Base-by-base conservation (phyloP, 2,329 filamentous ascomycete genomes). In the Beauveria brongniartii region DNA sequence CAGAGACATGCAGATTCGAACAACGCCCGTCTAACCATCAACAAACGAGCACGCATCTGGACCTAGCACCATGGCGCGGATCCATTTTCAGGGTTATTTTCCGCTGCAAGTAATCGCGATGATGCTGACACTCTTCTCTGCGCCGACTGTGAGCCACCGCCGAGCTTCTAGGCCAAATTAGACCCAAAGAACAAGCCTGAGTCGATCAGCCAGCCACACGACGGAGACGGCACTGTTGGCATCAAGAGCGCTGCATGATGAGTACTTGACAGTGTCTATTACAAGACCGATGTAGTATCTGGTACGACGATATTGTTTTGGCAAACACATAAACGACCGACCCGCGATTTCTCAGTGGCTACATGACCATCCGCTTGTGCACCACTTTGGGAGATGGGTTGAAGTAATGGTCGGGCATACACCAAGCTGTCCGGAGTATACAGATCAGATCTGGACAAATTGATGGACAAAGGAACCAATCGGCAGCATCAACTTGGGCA, bases 111-210 rank as follows among this genome's bases (percentile, higher is more conserved):
- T 26, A 53, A 40, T 28, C 20, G 40, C 20, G 48, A 59, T 59
- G 56, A 59, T 59, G 56, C 56, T 53, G 56, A 59, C 47, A 59
- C 37, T 51, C 9, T 59, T 6, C 9, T 8, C 22, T 46, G 18
- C 26, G n/a, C 56, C 37, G 40, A 34, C 48, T 8, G 18, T n/a
- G 10, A 26, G 18, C 28, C 28, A 51, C 47, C 18, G 30, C 44
- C 26, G 14, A 22, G 37, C 52, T 41, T 58, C 24, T 58, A 40
- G 34, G 44, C 46, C 55, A 28, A 44, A 24, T 22, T 58, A 51
- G 34, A 20, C 46, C 46, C 22, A 44, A 40, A 22, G 5, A 5
- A 18, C 26, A 50, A 12, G 20, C 30, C 20, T 10, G 12, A 40
- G 55, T 34, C 30, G 16, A 57, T 57, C 44, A 50, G 20, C 44